Evolutionary conservation across 176 grass and related monocot genomes (phyloP), one percentile per base, ranked within the genome.

Genomic region (Aechmea fasciata): DNA sequence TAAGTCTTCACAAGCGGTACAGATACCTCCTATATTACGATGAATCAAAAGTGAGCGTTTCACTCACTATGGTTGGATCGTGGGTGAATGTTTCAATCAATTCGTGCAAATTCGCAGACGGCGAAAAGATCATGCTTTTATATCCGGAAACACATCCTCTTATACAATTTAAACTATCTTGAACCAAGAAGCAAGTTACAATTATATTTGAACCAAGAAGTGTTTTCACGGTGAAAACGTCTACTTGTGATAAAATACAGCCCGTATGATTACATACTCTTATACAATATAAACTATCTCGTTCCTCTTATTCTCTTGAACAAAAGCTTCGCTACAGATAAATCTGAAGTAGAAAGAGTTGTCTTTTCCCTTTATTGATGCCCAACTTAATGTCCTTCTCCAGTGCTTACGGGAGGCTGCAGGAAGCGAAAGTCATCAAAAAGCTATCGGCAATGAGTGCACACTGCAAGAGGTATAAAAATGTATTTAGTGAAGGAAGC

Each of bases 1-100:
- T 82, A 66, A 69, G 13, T 48, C 57, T 9, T 54, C 51, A 2
- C 20, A 73, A 67, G 47, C 47, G 61, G 20, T 50, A 48, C 52
- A 50, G 64, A 28, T n/a, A 19, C 13, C n/a, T 17, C 54, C 19
- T 10, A 15, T 15, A 59, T 18, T 59, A 10, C 5, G 33, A 7
- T 7, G 33, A 3, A 41, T 41, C 33, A 41, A 41, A 41, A 41
- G 33, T 41, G 33, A 41, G 1, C 1, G 3, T 41, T 41, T 41
- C 33, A 41, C 33, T 41, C 33, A 41, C 33, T 41, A 41, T 41
- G 33, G 33, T 41, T 41, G 33, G 33, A 41, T 41, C 33, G 33
- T 41, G 33, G 33, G 33, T 41, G 33, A 41, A 41, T 41, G 33
- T 41, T 41, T 41, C 33, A 41, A 41, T 41, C 33, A 41, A 41